Percentiles rank a stretch among this genome's conserved stretches.
phyloP scores from a whole-genome alignment of 1,284 basidiomycete species.

The Marasmius fiardii region DNA sequence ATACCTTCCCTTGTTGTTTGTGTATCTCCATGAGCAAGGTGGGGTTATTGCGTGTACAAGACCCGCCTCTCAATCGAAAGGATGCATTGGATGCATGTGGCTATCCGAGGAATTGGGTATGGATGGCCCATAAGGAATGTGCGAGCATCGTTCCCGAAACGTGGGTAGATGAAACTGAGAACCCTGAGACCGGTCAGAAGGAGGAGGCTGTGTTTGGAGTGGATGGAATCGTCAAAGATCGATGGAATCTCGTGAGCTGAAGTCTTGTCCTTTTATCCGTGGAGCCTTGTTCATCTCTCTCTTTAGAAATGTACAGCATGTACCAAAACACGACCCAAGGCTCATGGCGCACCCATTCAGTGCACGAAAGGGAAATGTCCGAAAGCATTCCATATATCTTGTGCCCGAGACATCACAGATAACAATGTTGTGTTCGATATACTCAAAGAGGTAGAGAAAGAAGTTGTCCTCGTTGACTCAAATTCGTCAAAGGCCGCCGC shows the following conservation, averaged over 20 bases:
- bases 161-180: slow-evolving; percentile 71
- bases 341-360: slow-evolving; percentile 89
- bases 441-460: slow-evolving; percentile 70
- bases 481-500: slow-evolving; percentile 1
- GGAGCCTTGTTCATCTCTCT: slow-evolving; percentile 11
- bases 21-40: slow-evolving; percentile 61
- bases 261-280: slow-evolving; percentile 8
- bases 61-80: slow-evolving; percentile 54
- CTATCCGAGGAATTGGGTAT: slow-evolving; percentile 33
- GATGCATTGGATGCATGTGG: slow-evolving; percentile 44
- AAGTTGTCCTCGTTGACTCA: slow-evolving; percentile 59
- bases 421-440: slow-evolving; percentile 59
- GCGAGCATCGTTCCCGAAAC: slow-evolving; percentile 82
- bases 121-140: slow-evolving; percentile 77
- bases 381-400: slow-evolving; percentile 91
- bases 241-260: slow-evolving; percentile 81
- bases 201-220: slow-evolving; percentile 75
- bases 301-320: slow-evolving; percentile 86
- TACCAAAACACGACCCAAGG: slow-evolving; percentile 59
- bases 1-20: slow-evolving; percentile 75
- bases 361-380: slow-evolving; percentile 93
- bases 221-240: slow-evolving; percentile 80
- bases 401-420: slow-evolving; percentile 63
- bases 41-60: slow-evolving; percentile 67
- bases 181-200: slow-evolving; percentile 30